Conservation (phyloP, 345 rosid genomes). For the Sisymbrium irio region DNA sequence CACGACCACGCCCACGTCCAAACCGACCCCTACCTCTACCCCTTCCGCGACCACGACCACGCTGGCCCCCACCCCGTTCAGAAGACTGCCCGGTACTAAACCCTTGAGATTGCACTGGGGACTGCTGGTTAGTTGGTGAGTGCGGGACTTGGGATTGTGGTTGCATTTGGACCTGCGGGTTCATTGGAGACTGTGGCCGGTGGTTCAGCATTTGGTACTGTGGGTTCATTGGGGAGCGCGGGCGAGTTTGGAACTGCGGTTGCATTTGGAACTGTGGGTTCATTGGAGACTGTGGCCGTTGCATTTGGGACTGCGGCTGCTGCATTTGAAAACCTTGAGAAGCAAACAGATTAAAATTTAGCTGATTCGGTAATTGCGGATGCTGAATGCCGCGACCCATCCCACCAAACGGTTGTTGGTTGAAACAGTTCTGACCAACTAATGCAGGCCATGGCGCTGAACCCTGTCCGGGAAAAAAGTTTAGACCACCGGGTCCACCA, state of each 20-base stretch:
- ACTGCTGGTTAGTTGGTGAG: conserved; percentile 13
- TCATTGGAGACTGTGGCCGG: conserved; percentile 19
- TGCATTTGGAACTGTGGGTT: conserved; percentile 24
- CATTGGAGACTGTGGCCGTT: conserved; percentile 10
- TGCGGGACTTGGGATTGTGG: conserved; percentile 25
- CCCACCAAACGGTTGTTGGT: conserved; percentile 39
- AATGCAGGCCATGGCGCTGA: conserved; percentile 50
- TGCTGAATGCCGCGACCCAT: conserved; percentile 36
- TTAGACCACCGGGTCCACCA: conserved; percentile 46
- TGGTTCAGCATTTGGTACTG: conserved; percentile 9
- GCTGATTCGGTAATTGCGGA: conserved; percentile 20
- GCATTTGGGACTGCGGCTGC: conserved; percentile 21
- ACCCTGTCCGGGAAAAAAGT: conserved; percentile 40
- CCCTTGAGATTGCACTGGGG: conserved; percentile 38
- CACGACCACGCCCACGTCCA: conserved; percentile 48
- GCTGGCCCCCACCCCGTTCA: conserved; percentile 41
- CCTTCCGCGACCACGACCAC: conserved; percentile 39
- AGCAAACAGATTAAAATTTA: conserved; percentile 24
- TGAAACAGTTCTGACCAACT: conserved; percentile 50
- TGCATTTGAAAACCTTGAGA: conserved; percentile 29
- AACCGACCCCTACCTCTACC: conserved; percentile 46
- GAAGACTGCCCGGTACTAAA: conserved; percentile 44
- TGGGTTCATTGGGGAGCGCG: conserved; percentile 6
- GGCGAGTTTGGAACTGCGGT: conserved; percentile 22
- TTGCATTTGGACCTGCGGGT: conserved; percentile 25